Evolutionary conservation across 352 stramenopile genomes (phyloP), one percentile per base, ranked within the genome.

Genomic region (Phytophthora macrochlamydospora): DNA sequence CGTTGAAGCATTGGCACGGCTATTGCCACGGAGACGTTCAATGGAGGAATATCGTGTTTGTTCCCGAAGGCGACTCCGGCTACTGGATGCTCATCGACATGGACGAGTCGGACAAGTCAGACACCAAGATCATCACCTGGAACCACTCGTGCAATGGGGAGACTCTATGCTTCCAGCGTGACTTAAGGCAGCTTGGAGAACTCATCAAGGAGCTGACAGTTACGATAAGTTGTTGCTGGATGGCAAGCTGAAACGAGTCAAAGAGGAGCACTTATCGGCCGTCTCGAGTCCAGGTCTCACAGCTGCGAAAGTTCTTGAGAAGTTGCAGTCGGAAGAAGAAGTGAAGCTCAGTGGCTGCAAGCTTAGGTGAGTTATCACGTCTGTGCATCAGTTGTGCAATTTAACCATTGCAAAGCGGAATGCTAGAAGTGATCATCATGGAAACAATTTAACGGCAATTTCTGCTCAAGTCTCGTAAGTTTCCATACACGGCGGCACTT

Each of bases 41-140:
- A 11, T 63, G 55, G 62, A 13, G 55, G 51, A 70, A 70, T 42
- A 70, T 65, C 55, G 62, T 70, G 40, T 60, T 29, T 59, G 62
- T 65, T n/a, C 62, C 56, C 32, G 51, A 48, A 13, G 7, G 46
- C 29, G 37, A 38, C n/a, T 29, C 29, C 11, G 42, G 62, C 33
- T 70, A 70, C 35, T 70, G 54, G 62, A 42, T 70, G 18, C 42
- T 70, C 13, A 60, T 70, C 42, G 62, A 70, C 52, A 70, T 65
- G 62, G 54, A 70, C 43, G 40, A 64, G 49, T 70, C 62, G 29
- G 35, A 48, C 30, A 33, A 24, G 35, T 31, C 54, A 3, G 33
- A 63, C 35, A 69, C 62, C 28, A 45, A 18, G 30, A 48, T 18
- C 7, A 65, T 70, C 29, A 28, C 18, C 24, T 70, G 62, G 55